Conservation (phyloP, 805 yeast species). For the Starmera dryadoides region DNA sequence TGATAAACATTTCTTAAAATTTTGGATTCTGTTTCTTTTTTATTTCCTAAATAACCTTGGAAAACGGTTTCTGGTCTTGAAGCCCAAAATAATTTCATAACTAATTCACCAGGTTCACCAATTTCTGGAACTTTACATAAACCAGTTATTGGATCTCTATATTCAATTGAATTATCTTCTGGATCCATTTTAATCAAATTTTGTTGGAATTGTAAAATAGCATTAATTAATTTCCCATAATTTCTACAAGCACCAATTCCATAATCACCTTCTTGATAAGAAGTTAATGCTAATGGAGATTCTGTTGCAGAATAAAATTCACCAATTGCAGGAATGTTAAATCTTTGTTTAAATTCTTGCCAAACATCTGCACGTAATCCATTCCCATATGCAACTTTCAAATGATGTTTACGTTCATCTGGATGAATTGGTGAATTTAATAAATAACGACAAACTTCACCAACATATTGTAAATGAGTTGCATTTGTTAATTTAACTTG, state of each 20-base stretch:
- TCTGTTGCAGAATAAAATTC: constrained; percentile 95
- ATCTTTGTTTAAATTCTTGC: constrained; percentile 70
- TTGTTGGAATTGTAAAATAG: constrained; percentile 45
- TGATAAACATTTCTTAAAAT: constrained; percentile 65
- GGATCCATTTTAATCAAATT: constrained; percentile 69
- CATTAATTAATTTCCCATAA: constrained; percentile 56
- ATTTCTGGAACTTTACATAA: constrained; percentile 44
- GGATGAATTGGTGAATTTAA: constrained; percentile 59
- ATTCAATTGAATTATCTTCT: constrained; percentile 65
- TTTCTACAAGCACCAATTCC: constrained; percentile 88
- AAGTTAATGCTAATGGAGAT: constrained; percentile 82
- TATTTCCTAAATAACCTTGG: constrained; percentile 85
- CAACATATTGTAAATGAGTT: constrained; percentile 87
- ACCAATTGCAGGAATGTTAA: constrained; percentile 68
- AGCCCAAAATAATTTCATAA: constrained; percentile 65
- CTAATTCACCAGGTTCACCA: constrained; percentile 80
- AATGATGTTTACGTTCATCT: constrained; percentile 54
- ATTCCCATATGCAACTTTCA: constrained; percentile 78
- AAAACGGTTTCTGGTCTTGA: constrained; percentile 64
- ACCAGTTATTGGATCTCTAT: constrained; percentile 62
- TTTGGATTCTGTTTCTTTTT: constrained; percentile 72
- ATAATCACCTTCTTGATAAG: constrained; percentile 65
- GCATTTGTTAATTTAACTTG: constrained; percentile 68
- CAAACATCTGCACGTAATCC: constrained; percentile 89
- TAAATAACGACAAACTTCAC: constrained; percentile 88